Evolutionary conservation across 2,329 filamentous ascomycete genomes (phyloP).

Genomic region (Bipolaris cookei): DNA sequence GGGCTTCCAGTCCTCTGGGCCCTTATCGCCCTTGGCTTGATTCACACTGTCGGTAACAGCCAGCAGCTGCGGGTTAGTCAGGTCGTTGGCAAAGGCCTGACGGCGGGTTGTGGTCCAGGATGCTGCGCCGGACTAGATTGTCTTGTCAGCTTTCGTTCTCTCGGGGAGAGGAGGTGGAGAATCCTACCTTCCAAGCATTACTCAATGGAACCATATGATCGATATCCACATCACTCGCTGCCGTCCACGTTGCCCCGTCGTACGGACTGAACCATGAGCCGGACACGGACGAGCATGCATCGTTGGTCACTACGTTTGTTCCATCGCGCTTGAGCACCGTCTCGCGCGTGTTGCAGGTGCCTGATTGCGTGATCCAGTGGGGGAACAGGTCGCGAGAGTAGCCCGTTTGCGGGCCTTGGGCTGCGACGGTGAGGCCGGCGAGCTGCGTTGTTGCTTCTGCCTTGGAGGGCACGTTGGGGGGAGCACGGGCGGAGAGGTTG

Average conservation of each 20-base stretch:
- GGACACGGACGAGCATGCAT: conserved; percentile 66
- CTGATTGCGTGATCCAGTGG: conserved; percentile 68
- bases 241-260: conserved; percentile 74
- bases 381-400: conserved; percentile 74
- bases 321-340: conserved; percentile 77
- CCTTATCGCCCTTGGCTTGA: conserved; percentile 72
- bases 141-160: not conserved
- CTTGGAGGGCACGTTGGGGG: conserved; percentile 68
- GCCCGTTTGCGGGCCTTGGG: conserved; percentile 59
- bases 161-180: not conserved
- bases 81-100: conserved; percentile 76
- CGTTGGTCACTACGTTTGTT: conserved; percentile 63
- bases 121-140: conserved; percentile 70
- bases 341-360: conserved; percentile 73
- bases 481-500: conserved; percentile 45
- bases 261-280: conserved; percentile 76
- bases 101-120: conserved; percentile 73
- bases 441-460: conserved; percentile 65
- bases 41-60: conserved; percentile 82
- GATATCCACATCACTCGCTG: conserved; percentile 75
- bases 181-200: conserved; percentile 74
- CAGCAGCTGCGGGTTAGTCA: conserved; percentile 76
- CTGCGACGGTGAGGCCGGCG: conserved; percentile 62
- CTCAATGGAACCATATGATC: conserved; percentile 83
- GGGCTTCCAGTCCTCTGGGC: conserved; percentile 79